Evolutionary conservation across 1,284 basidiomycete species (phyloP), one percentile per base, ranked within the genome.

Genomic region (Ustilago loliicola): DNA sequence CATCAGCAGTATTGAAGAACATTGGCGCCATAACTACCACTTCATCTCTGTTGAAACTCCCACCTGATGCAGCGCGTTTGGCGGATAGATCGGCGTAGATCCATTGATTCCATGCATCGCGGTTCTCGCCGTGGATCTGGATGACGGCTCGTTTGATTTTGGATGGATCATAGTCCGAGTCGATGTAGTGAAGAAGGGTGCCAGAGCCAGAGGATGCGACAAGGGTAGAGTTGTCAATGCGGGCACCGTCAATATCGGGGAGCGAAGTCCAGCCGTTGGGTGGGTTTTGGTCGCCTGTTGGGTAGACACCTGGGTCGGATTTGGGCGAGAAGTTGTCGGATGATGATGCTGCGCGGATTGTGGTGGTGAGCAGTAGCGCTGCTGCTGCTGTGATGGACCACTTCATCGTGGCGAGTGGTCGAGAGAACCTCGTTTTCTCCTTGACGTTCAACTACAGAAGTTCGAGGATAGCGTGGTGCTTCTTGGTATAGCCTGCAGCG

Each of bases 31-130:
- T 72, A 15, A 83, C 69, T 6, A 84, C 67, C 48, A 85, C 79
- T 47, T 84, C 80, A 25, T 83, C 80, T 1, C 69, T 36, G 1
- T 60, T 57, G 27, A 84, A 79, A n/a, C 53, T 74, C 0, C 80
- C 80, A 1, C 79, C 77, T 27, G 69, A 62, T 2, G 60, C 66
- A 0, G 73, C 80, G 3, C 75, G 45, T 45, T 71, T 63, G 4
- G 81, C 71, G 3, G 84, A 74, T 7, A 81, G 27, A 57, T 81
- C 78, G n/a, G 80, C 52, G 63, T 80, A 85, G 15, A 77, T 58
- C 75, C 75, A 84, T 70, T 83, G 75, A 58, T 85, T 84, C 81
- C 83, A 84, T 1, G 80, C 67, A 60, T 83, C 83, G 9, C 83
- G 58, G 47, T 80, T 80, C 55, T 82, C 68, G 21, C 83, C 83